Conservation (phyloP, 495 filamentous ascomycete genomes). For the Aspergillus ostianus region DNA sequence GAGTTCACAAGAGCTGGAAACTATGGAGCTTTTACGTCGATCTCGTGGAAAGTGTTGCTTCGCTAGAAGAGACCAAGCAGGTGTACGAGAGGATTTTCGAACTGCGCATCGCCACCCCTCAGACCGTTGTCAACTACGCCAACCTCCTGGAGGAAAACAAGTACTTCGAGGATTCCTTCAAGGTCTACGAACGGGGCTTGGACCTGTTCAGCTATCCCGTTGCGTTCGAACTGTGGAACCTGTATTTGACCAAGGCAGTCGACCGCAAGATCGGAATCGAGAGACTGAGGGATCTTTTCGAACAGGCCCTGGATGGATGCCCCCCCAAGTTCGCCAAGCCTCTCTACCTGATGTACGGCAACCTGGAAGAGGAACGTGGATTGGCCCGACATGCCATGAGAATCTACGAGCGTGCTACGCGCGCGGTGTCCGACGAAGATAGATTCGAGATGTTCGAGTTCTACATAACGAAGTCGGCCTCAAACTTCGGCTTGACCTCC, state of each 20-base stretch:
- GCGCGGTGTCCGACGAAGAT: constrained; percentile 93
- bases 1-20: constrained; percentile 99
- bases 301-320: constrained; percentile 92
- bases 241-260: constrained; percentile 96
- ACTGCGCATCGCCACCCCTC: constrained; percentile 93
- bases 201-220: constrained; percentile 98
- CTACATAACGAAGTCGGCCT: constrained; percentile 98
- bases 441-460: constrained; percentile 98
- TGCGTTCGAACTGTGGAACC: constrained; percentile 97
- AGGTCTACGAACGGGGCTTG: constrained; percentile 92
- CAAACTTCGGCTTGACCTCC: constrained; percentile 94
- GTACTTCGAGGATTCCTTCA: constrained; percentile 98
- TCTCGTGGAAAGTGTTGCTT: constrained; percentile 90
- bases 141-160: constrained; percentile 93
- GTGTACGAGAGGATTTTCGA: constrained; percentile 98
- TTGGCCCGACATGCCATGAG: constrained; percentile 98
- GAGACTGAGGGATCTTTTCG: constrained; percentile 90
- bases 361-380: constrained; percentile 92
- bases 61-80: constrained; percentile 87
- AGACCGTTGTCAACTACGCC: constrained; percentile 98
- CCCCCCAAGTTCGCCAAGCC: constrained; percentile 95
- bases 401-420: constrained; percentile 96
- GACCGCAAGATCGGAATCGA: constrained; percentile 95
- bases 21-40: constrained; percentile 99
- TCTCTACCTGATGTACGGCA: constrained; percentile 97